Evolutionary conservation across 1,284 basidiomycete species (phyloP).

Genomic region (Fomitopsis pinicola): DNA sequence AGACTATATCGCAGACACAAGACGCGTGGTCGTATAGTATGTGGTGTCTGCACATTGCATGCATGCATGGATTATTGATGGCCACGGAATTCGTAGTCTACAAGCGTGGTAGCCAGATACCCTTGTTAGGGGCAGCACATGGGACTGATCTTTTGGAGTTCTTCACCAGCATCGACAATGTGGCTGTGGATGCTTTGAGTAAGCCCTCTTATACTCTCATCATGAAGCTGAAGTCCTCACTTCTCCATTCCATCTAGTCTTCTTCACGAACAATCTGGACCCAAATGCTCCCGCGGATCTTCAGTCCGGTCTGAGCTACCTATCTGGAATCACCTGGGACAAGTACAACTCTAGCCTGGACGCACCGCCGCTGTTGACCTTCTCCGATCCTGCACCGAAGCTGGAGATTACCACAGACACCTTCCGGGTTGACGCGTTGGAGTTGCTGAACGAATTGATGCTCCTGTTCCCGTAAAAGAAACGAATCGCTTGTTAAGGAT

Average conservation of each 20-base stretch:
- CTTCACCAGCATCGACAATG: constrained; percentile 1
- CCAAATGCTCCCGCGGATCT: constrained; percentile 4
- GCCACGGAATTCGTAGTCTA: neutral
- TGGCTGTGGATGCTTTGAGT: constrained; percentile 6
- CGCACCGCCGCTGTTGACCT: constrained; percentile 38
- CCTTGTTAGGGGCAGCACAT: constrained; percentile 4
- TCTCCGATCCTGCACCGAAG: constrained; percentile 31
- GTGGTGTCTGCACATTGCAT: neutral
- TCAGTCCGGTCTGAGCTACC: neutral
- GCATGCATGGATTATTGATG: neutral
- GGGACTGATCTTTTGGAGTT: constrained; percentile 3
- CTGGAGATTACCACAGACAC: constrained; percentile 7
- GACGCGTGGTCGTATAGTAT: constrained; percentile 7
- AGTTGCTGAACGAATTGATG: constrained; percentile 1
- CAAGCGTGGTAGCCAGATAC: constrained; percentile 1
- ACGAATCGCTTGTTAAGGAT: too few species aligned
- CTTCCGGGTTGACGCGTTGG: constrained; percentile 3
- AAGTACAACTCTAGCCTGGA: constrained; percentile 7
- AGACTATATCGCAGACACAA: constrained; percentile 5
- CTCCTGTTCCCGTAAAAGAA: neutral
- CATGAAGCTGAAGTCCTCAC: constrained; percentile 3
- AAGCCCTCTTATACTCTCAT: neutral
- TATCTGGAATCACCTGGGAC: constrained; percentile 7
- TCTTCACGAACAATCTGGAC: constrained; percentile 4
- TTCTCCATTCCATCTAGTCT: neutral